Base-by-base conservation (phyloP, 169 alveolate species). In the Eimeria zaria region DNA sequence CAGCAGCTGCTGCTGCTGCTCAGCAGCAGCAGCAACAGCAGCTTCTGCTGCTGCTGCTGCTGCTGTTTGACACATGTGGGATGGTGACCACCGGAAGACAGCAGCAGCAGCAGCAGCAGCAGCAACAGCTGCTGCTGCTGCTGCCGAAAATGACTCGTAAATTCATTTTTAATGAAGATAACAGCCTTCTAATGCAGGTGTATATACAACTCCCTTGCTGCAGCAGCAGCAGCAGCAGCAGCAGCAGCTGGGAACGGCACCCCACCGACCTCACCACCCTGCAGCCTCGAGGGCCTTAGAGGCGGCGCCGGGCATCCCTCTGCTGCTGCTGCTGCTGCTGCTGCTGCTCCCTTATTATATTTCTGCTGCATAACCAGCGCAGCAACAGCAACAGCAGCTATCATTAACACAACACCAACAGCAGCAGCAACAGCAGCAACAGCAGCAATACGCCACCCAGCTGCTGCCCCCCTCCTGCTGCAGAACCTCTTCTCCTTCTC, bases 251-350 rank as follows among this genome's bases (percentile, higher is more conserved):
- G 74, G 74, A 64, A n/a, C 7, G 36, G 48, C 78, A 44, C 83
- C 83, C 83, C 83, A 71, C 83, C 83, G 83, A 71, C 83, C 83
- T 41, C 83, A 71, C 83, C 83, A 71, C 83, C 83, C 83, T 71
- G 48, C n/a, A 41, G 83, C 48, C 83, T 36, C 83, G 14, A 41
- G n/a, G 83, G 33, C 78, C 46, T 30, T 16, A 2, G 39, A 8
- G 78, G 39, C 33, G 39, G n/a, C n/a, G n/a, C n/a, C n/a, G n/a
- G n/a, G n/a, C n/a, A n/a, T n/a, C n/a, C n/a, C n/a, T 1, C 24
- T 62, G 12, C 18, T 12, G 67, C 78, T 27, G 78, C 44, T 16
- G 14, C 78, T 16, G n/a, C 44, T 67, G 39, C 78, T 27, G 39
- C 78, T 27, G 39, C 78, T 27, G 44, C 8, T 67, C 44, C 12